phyloP scores from a whole-genome alignment of 192 early-diverging fungal species.

The Coemansia sp. region DNA sequence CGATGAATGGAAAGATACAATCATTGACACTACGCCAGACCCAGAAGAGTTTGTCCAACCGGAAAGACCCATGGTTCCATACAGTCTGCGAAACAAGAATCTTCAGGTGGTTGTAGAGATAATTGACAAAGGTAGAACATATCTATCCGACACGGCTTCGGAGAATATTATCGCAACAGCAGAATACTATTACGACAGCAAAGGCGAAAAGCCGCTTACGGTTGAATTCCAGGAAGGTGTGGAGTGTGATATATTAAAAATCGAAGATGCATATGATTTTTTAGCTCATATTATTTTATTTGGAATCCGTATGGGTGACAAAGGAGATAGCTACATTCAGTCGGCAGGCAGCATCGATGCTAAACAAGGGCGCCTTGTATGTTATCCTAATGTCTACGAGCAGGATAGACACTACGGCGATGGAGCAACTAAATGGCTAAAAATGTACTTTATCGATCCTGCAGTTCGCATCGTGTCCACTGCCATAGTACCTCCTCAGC shows the following conservation, averaged over 20 bases:
- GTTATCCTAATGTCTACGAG: conserved; percentile 4
- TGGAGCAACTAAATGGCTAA: background rate
- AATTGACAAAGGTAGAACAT: too few species aligned
- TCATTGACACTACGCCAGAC: too few species aligned
- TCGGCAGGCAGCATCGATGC: background rate
- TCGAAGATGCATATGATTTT: background rate
- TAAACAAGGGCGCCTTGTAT: background rate
- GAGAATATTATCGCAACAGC: background rate
- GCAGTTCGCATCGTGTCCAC: background rate
- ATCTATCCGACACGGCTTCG: too few species aligned
- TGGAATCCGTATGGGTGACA: too few species aligned
- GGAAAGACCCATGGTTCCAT: too few species aligned
- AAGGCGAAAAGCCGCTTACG: background rate
- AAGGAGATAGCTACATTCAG: too few species aligned
- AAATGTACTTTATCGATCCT: background rate
- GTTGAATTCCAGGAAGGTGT: background rate
- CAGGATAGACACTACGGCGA: background rate
- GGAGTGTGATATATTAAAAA: background rate
- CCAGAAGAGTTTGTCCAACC: too few species aligned
- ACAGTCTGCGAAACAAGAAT: too few species aligned
- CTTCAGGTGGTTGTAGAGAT: background rate
- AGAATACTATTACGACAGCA: background rate
- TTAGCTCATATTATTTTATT: background rate
- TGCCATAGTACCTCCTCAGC: background rate
- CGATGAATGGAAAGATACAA: too few species aligned